Evolutionary conservation across 441 rosid species (phyloP).

Genomic region (Erysimum pusillum): DNA sequence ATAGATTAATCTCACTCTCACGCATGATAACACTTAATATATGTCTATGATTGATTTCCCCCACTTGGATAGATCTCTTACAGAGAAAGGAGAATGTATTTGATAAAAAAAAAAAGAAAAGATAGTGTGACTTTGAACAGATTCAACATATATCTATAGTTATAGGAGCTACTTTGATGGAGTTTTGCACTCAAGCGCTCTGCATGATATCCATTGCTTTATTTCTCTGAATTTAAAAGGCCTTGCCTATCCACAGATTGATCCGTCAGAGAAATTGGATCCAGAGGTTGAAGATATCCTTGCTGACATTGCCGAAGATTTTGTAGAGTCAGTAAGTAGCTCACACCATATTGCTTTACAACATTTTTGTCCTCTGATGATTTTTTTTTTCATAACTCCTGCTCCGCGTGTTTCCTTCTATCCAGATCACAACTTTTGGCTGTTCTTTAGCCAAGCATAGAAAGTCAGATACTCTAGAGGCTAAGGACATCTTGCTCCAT

Average conservation of each 20-base stretch:
- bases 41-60: slow-evolving; percentile 5
- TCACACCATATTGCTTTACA: slow-evolving; percentile 29
- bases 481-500: slow-evolving; percentile 91
- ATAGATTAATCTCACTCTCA: slow-evolving; percentile 19
- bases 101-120: neutral
- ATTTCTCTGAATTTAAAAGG: neutral
- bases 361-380: neutral
- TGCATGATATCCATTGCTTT: slow-evolving; percentile 9
- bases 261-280: slow-evolving; percentile 86
- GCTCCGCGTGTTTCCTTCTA: slow-evolving; percentile 26
- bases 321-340: slow-evolving; percentile 86
- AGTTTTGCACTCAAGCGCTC: slow-evolving; percentile 7
- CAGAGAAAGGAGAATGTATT: slow-evolving; percentile 1
- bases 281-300: slow-evolving; percentile 92
- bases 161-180: slow-evolving; percentile 15
- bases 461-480: slow-evolving; percentile 89
- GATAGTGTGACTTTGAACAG: neutral
- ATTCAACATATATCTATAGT: slow-evolving; percentile 27
- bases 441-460: slow-evolving; percentile 94
- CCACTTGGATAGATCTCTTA: slow-evolving; percentile 9
- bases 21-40: slow-evolving; percentile 12
- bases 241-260: slow-evolving; percentile 63
- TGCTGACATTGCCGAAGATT: slow-evolving; percentile 90
- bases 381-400: slow-evolving; percentile 23
- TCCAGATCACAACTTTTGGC: slow-evolving; percentile 90